Evolutionary conservation across 2,329 filamentous ascomycete genomes (phyloP), one percentile per base, ranked within the genome.

Genomic region (Sporothrix schenckii): DNA sequence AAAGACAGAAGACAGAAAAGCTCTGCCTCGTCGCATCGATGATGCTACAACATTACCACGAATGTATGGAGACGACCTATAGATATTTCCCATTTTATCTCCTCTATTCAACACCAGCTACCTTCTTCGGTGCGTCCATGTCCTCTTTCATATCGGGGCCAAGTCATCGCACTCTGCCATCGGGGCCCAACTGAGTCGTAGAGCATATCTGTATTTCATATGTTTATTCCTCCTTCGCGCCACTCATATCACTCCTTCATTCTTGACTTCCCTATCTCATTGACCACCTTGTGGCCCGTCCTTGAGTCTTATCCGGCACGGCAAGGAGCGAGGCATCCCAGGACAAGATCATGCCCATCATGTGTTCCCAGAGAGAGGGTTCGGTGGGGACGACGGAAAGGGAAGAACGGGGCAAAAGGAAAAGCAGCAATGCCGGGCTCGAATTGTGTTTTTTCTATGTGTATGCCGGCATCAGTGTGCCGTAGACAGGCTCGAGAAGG

Each of bases 231-330:
- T 34, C 16, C 16, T 19, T 47, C 13, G 5, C 39, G 4, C 14
- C 41, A 4, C 3, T 44, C 41, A 44, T 21, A 10, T 63, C 13
- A n/a, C 19, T 52, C 27, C 24, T 66, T 34, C 65, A 30, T 63
- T 53, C 30, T 10, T 41, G 49, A 16, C 63, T n/a, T 66, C 49
- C 30, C 63, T 66, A 53, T 66, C 63, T 66, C 63, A 39, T 53
- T 49, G 63, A 34, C 63, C 63, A 65, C 60, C 34, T 16, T 47
- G 63, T 53, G 47, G 61, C 61, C 61, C 44, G 27, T 47, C 19
- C 30, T 34, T 19, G 19, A 10, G 54, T 6, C 30, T 39, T 58
- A 41, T 30, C 30, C 54, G 21, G 44, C 6, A n/a, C 58, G 13
- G 13, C 21, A 27, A 61, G 58, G 39, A 61, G 58, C 58, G 39